Evolutionary conservation across 768 basidiomycete species (phyloP).

Genomic region (Xerocomus spinulosus): DNA sequence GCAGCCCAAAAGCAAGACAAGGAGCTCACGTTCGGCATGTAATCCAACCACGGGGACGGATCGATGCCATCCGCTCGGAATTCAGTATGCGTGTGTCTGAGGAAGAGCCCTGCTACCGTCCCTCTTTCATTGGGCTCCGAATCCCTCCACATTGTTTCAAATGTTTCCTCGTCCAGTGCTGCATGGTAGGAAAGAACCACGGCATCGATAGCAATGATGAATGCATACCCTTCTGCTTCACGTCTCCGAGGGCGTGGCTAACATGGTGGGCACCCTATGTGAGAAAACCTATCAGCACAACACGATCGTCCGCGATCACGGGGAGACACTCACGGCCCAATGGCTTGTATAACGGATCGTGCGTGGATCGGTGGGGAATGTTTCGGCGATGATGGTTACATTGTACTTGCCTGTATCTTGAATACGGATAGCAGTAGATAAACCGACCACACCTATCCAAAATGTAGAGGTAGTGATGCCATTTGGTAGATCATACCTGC

Average conservation of each 20-base stretch:
- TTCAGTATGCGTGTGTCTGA: constrained; percentile 60
- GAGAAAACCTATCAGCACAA: neutral
- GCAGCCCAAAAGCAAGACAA: neutral
- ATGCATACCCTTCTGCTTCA: constrained; percentile 49
- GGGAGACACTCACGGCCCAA: constrained; percentile 61
- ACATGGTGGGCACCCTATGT: constrained; percentile 80
- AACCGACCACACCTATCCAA: constrained; percentile 63
- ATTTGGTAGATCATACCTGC: constrained; percentile 27
- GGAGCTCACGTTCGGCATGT: constrained; percentile 50
- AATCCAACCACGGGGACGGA: constrained; percentile 34
- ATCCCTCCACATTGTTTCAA: constrained; percentile 69
- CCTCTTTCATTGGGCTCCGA: constrained; percentile 49
- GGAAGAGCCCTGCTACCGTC: constrained; percentile 56
- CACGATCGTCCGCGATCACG: neutral
- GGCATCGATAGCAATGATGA: neutral
- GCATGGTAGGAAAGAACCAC: neutral
- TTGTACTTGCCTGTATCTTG: constrained; percentile 58
- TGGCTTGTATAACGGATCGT: constrained; percentile 73
- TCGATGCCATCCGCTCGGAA: constrained; percentile 43
- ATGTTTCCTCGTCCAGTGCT: constrained; percentile 72
- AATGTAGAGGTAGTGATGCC: neutral
- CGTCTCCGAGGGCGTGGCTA: constrained; percentile 48
- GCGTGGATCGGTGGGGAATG: constrained; percentile 68
- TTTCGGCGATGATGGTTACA: constrained; percentile 68
- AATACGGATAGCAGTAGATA: constrained; percentile 69